Conservation (phyloP, 2,329 filamentous ascomycete genomes). For the Chaetomium globosum region DNA sequence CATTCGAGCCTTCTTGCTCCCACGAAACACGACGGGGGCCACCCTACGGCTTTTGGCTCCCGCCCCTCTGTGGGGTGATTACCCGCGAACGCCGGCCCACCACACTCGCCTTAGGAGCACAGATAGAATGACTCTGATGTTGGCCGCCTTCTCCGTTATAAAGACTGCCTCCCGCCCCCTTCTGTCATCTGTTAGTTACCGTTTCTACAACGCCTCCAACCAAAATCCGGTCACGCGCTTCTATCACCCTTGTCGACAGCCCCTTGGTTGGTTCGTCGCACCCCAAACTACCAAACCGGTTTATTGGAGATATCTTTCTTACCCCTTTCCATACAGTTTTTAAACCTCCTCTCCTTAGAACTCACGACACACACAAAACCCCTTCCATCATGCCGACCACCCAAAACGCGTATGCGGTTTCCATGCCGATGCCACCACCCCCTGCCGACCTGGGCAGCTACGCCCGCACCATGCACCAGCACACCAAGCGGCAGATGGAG, state of each 20-base stretch:
- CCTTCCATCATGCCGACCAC: constrained; percentile 19
- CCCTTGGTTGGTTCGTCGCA: constrained; percentile 8
- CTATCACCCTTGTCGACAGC: background rate
- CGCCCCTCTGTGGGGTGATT: constrained; percentile 12
- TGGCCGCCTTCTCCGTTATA: constrained; percentile 27
- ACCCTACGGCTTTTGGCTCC: constrained; percentile 7
- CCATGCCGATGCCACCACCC: constrained; percentile 37
- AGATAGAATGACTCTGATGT: constrained; percentile 7
- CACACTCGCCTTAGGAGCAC: constrained; percentile 27
- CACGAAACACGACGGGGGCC: background rate
- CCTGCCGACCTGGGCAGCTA: constrained; percentile 48
- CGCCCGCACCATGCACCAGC: constrained; percentile 63
- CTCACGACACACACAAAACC: background rate
- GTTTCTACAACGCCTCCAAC: constrained; percentile 15
- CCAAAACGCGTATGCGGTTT: constrained; percentile 28
- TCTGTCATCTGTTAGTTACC: constrained; percentile 6
- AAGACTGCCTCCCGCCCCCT: constrained; percentile 18
- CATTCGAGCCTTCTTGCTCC: constrained; percentile 5
- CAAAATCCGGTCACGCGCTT: constrained; percentile 3
- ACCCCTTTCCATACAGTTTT: background rate
- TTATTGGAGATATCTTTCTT: background rate
- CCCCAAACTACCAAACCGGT: constrained; percentile 2
- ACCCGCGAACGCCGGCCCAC: constrained; percentile 2
- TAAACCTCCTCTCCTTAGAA: background rate
- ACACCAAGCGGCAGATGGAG: constrained; percentile 69